Evolutionary conservation across 768 basidiomycete genomes (phyloP).

Genomic region (Lactifluus volemus): DNA sequence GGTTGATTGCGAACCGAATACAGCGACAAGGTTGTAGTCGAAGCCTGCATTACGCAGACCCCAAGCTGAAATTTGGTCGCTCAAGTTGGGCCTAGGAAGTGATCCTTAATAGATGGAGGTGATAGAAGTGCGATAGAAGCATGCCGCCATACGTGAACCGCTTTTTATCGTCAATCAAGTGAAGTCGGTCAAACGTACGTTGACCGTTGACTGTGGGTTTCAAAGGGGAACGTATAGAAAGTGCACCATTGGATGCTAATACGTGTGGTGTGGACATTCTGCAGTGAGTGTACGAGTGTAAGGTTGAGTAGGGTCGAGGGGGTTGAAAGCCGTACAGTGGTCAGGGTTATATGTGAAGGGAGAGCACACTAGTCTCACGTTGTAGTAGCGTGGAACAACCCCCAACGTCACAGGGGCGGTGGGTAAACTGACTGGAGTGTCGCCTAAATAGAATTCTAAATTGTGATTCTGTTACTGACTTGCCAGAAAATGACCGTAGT

Average conservation of each 20-base stretch:
- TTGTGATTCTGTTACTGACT: too few relatives aligned
- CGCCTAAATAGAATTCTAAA: too few relatives aligned
- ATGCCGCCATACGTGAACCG: conserved; percentile 70
- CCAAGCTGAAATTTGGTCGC: conserved; percentile 75
- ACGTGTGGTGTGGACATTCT: conserved; percentile 13
- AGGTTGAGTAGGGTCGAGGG: background rate
- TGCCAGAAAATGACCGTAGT: too few relatives aligned
- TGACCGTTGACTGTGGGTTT: conserved; percentile 20
- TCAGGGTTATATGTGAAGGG: background rate
- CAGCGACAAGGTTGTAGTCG: conserved; percentile 91
- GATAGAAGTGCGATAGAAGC: background rate
- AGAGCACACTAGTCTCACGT: background rate
- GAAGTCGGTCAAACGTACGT: conserved; percentile 48
- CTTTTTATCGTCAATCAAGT: conserved; percentile 91
- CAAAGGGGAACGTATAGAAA: background rate
- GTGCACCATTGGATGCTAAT: conserved; percentile 5
- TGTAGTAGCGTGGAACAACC: too few relatives aligned
- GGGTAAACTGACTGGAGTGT: too few relatives aligned
- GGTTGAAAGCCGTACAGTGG: conserved; percentile 9
- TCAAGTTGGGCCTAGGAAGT: conserved; percentile 48
- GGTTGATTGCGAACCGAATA: conserved; percentile 93
- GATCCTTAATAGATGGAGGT: background rate
- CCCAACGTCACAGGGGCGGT: background rate
- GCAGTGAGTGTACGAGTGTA: background rate
- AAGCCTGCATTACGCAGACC: conserved; percentile 86